Evolutionary conservation across 2,329 filamentous ascomycete genomes (phyloP).

Genomic region (Delphinella strobiligena): DNA sequence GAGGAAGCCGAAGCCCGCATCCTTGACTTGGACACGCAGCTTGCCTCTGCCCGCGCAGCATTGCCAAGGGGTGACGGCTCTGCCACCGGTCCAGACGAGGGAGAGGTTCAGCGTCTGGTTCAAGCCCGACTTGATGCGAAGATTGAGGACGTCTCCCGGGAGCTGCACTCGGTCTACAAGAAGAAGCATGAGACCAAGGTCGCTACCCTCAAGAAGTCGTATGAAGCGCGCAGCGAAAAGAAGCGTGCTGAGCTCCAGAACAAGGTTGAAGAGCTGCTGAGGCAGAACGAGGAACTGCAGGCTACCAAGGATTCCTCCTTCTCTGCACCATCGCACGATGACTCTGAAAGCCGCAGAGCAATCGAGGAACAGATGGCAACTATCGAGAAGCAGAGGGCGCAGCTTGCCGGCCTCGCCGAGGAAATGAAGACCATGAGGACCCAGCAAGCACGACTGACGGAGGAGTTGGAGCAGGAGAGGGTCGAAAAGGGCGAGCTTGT

Average conservation of each 20-base stretch:
- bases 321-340: conserved; percentile 32
- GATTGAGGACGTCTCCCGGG: conserved; percentile 60
- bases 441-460: conserved; percentile 55
- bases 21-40: conserved; percentile 49
- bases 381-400: conserved; percentile 55
- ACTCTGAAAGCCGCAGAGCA: conserved; percentile 10
- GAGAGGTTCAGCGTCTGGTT: conserved; percentile 32
- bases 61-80: conserved; percentile 13
- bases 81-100: conserved; percentile 25
- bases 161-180: conserved; percentile 89
- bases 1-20: conserved; percentile 49
- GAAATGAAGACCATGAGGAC: conserved; percentile 56
- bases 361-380: conserved; percentile 26
- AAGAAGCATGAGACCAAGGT: conserved; percentile 96
- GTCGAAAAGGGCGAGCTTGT: conserved; percentile 78
- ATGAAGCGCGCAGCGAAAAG: conserved; percentile 84
- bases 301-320: conserved; percentile 52
- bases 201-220: conserved; percentile 66
- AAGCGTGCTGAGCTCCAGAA: conserved; percentile 66
- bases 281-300: conserved; percentile 65
- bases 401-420: conserved; percentile 61
- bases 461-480: conserved; percentile 59
- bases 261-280: conserved; percentile 54
- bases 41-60: conserved; percentile 47
- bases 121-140: conserved; percentile 74